These are phyloP conservation scores for Arctium minus DNA, from an alignment of 129 eudicot species.

Conservation along the genomic window DNA sequence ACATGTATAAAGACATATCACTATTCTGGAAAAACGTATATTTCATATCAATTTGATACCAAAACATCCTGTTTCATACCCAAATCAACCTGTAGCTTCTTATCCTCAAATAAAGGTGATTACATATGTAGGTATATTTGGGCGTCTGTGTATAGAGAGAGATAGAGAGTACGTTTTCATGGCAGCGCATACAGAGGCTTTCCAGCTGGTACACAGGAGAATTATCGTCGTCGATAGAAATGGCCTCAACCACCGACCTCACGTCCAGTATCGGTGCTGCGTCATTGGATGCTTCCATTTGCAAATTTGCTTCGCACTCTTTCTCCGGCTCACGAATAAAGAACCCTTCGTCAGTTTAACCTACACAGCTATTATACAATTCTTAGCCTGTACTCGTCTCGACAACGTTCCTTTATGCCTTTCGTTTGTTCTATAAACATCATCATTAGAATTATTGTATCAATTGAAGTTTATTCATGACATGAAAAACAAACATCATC, in stretches of 20 bases:
- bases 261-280: conserved; percentile 38
- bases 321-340: neutral
- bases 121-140: neutral
- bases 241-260: conserved; percentile 73
- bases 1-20: neutral
- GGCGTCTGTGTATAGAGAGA: neutral
- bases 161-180: conserved; percentile 47
- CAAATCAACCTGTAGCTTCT: neutral
- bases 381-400: too few species aligned
- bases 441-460: neutral
- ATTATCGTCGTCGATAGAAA: conserved; percentile 52
- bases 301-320: neutral
- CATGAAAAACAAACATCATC: neutral
- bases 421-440: too few species aligned
- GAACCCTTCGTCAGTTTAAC: neutral
- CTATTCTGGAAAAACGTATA: neutral
- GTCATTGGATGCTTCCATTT: conserved; percentile 22
- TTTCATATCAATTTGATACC: neutral
- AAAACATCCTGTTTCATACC: neutral
- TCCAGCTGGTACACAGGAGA: conserved; percentile 68
- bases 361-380: too few species aligned
- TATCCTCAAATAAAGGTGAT: neutral
- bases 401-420: too few species aligned
- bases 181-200: conserved; percentile 95
- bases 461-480: neutral